Evolutionary conservation across 441 rosid species (phyloP).

Genomic region (Corymbia calophylla): DNA sequence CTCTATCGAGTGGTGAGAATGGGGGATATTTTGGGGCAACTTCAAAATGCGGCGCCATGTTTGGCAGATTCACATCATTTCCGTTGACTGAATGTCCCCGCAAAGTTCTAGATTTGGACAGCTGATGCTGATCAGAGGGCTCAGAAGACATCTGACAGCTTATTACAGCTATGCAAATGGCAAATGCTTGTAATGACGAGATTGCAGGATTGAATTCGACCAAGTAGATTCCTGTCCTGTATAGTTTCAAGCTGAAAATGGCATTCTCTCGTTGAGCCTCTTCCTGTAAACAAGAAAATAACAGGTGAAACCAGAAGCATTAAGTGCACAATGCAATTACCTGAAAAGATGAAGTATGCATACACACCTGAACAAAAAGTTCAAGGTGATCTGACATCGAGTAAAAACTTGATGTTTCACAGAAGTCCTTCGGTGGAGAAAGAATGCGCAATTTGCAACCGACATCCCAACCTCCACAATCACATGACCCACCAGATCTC

Average conservation of each 20-base stretch:
- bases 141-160: not conserved
- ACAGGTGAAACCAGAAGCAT: not conserved
- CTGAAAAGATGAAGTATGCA: not conserved
- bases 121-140: not conserved
- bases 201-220: not conserved
- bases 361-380: constrained; percentile 43
- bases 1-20: not conserved
- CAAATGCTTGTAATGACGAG: not conserved
- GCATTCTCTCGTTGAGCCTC: not conserved
- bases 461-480: constrained; percentile 98
- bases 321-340: not conserved
- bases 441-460: constrained; percentile 68
- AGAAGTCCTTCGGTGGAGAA: constrained; percentile 15
- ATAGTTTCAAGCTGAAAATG: not conserved
- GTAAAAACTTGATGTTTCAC: constrained; percentile 11
- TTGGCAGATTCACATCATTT: not conserved
- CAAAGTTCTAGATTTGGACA: not conserved
- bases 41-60: not conserved
- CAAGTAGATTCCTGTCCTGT: not conserved
- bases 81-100: not conserved
- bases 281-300: not conserved
- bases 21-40: not conserved
- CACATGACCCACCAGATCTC: constrained; percentile 76
- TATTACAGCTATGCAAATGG: not conserved
- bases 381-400: constrained; percentile 29